Conservation (phyloP, 2,329 filamentous ascomycete genomes). For the Fusarium sacchari region DNA sequence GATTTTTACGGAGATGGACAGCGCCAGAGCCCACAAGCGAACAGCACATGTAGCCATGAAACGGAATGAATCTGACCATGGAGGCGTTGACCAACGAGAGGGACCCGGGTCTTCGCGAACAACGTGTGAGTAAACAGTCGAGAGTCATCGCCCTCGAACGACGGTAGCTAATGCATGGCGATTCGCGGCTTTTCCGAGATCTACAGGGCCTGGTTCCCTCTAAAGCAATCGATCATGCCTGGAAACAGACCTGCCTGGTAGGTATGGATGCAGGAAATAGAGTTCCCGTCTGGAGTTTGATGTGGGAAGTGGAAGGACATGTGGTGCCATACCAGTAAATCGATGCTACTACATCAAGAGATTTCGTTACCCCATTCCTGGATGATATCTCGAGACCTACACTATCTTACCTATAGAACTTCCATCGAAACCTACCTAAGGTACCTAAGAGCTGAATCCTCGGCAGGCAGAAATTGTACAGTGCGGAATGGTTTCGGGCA, state of each 20-base stretch:
- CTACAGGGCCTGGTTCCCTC: slow-evolving; percentile 17
- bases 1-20: slow-evolving; percentile 35
- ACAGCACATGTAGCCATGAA: slow-evolving; percentile 39
- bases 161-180: slow-evolving; percentile 12
- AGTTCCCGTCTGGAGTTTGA: not conserved
- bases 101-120: slow-evolving; percentile 41
- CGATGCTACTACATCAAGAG: slow-evolving; percentile 13
- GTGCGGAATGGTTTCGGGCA: not conserved
- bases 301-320: not conserved
- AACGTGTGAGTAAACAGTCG: slow-evolving; percentile 38
- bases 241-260: not conserved
- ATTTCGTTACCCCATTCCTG: slow-evolving; percentile 15
- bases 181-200: slow-evolving; percentile 22
- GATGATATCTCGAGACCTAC: not conserved
- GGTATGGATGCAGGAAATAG: slow-evolving; percentile 4
- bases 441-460: not conserved
- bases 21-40: slow-evolving; percentile 32
- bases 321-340: slow-evolving; percentile 33
- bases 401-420: no score
- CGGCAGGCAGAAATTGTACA: not conserved
- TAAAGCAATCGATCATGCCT: slow-evolving; percentile 1
- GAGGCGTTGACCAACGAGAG: slow-evolving; percentile 34
- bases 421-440: not conserved
- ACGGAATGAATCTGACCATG: slow-evolving; percentile 41
- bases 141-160: slow-evolving; percentile 26